Evolutionary conservation across 1,284 basidiomycete species (phyloP).

Genomic region (Coniferiporia sulphurascens): DNA sequence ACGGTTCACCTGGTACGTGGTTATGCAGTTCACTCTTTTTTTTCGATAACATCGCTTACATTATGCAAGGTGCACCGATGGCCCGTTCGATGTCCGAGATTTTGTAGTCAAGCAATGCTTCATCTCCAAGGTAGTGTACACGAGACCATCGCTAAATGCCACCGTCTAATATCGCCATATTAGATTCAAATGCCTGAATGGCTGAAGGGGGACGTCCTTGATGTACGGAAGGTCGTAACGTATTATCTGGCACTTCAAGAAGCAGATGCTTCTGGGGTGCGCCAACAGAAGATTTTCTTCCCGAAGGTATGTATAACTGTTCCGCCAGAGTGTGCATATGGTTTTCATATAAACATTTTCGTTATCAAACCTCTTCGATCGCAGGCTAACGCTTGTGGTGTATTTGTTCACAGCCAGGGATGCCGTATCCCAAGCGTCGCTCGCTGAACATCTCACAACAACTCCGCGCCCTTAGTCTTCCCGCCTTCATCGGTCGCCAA

Average conservation of each 20-base stretch:
- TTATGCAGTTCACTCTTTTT: not conserved
- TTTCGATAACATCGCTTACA: not conserved
- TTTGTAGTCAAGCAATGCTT: slow-evolving; percentile 85
- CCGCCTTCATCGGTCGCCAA: slow-evolving; percentile 71
- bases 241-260: slow-evolving; percentile 33
- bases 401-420: slow-evolving; percentile 1
- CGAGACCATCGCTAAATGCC: not conserved
- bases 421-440: slow-evolving; percentile 23
- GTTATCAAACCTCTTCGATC: not conserved
- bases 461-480: slow-evolving; percentile 51
- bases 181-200: slow-evolving; percentile 67
- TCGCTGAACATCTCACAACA: slow-evolving; percentile 62
- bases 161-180: not conserved
- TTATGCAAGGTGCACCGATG: slow-evolving; percentile 73
- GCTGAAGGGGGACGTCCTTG: slow-evolving; percentile 64
- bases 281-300: slow-evolving; percentile 17
- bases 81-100: slow-evolving; percentile 79
- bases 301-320: slow-evolving; percentile 10
- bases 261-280: slow-evolving; percentile 21
- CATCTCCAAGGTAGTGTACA: slow-evolving; percentile 62
- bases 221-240: slow-evolving; percentile 59
- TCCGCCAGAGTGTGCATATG: not conserved
- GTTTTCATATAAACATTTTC: not conserved
- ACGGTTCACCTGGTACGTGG: slow-evolving; percentile 35
- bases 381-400: not conserved